Evolutionary conservation across 1,139 yeast genomes (phyloP).

Genomic region (Geotrichum klebahnii): DNA sequence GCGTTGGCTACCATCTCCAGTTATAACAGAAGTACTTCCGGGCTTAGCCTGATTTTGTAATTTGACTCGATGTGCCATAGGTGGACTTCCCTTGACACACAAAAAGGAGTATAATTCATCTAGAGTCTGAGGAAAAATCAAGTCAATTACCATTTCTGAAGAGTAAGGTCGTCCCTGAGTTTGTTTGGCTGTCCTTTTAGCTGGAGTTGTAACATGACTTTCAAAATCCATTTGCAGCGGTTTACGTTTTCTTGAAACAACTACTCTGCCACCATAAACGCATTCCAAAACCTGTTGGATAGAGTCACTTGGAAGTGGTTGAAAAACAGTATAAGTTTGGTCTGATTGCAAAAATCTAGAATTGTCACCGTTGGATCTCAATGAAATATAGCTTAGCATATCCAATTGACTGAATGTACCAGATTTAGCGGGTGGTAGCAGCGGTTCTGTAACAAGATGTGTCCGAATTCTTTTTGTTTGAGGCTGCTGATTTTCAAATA

Average conservation of each 20-base stretch:
- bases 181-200: constrained; percentile 3
- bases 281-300: constrained; percentile 4
- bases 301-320: neutral
- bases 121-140: constrained; percentile 15
- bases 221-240: constrained; percentile 10
- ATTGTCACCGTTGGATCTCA: neutral
- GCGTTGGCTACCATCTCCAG: too few species aligned
- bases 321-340: constrained; percentile 11
- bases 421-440: too few species aligned
- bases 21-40: too few species aligned
- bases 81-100: constrained; percentile 14
- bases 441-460: neutral
- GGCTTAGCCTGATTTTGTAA: constrained; percentile 6
- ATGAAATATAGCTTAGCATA: constrained; percentile 3
- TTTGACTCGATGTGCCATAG: constrained; percentile 16
- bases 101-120: constrained; percentile 17
- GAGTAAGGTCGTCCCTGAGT: constrained; percentile 21
- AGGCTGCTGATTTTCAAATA: neutral
- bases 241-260: constrained; percentile 17
- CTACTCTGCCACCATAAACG: constrained; percentile 15
- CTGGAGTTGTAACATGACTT: constrained; percentile 1
- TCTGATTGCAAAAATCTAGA: constrained; percentile 6
- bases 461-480: neutral
- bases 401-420: constrained; percentile 6
- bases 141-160: constrained; percentile 21